Evolutionary conservation across 305 asterid genomes (phyloP).

Genomic region (Fraxinus albicans): DNA sequence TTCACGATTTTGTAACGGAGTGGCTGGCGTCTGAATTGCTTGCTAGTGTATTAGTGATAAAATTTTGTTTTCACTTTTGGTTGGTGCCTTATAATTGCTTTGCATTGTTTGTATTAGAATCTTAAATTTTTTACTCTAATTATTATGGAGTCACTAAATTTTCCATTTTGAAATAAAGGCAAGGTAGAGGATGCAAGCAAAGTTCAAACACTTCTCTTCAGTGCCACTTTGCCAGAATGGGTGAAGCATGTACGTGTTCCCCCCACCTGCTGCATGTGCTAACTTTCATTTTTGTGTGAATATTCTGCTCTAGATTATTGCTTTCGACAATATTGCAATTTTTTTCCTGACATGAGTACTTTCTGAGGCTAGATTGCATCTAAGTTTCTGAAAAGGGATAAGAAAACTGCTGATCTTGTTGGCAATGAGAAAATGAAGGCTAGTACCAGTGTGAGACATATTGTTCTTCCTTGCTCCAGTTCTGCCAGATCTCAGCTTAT

Average conservation of each 20-base stretch:
- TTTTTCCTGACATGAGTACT: neutral
- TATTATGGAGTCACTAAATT: neutral
- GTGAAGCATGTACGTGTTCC: constrained; percentile 58
- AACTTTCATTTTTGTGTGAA: neutral
- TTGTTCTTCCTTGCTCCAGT: constrained; percentile 84
- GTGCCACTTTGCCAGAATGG: constrained; percentile 93
- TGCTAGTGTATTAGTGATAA: neutral
- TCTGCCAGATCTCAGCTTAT: constrained; percentile 81
- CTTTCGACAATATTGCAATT: neutral
- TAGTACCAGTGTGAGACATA: constrained; percentile 79
- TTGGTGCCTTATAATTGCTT: neutral
- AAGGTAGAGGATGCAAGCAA: constrained; percentile 79
- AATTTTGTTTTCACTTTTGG: neutral
- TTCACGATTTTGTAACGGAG: neutral
- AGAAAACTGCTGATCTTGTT: constrained; percentile 82
- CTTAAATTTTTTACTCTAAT: neutral
- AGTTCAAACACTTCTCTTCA: constrained; percentile 95
- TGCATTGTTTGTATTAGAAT: neutral
- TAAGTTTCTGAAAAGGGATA: constrained; percentile 73
- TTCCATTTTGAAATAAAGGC: constrained; percentile 38
- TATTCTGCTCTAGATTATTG: neutral
- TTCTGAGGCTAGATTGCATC: constrained; percentile 50
- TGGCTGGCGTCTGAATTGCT: neutral
- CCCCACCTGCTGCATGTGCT: neutral
- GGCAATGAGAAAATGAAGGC: constrained; percentile 99